Evolutionary conservation across 164 flowering plant species (phyloP).

Genomic region (Houttuynia cordata): DNA sequence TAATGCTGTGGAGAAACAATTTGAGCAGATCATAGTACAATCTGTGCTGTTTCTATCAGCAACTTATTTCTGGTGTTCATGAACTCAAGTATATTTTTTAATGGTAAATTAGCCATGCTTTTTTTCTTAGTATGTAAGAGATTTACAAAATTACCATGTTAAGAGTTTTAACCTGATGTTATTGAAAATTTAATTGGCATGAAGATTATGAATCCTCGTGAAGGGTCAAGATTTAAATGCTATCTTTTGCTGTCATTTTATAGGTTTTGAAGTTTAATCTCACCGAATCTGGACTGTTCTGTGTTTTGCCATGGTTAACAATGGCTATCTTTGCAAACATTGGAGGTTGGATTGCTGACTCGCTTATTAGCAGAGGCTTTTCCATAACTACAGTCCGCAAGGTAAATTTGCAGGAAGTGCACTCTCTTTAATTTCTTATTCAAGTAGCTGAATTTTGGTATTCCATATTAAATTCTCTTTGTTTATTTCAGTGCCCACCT

Average conservation of each 20-base stretch:
- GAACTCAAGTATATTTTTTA: too few species aligned
- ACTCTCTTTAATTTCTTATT: neutral
- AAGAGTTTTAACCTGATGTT: too few species aligned
- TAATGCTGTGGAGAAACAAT: too few species aligned
- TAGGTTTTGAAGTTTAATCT: constrained; percentile 99
- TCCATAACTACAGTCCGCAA: constrained; percentile 87
- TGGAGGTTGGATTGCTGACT: constrained; percentile 99
- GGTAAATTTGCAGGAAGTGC: constrained; percentile 29
- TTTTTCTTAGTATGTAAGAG: too few species aligned
- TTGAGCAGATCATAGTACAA: too few species aligned
- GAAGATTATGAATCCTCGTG: neutral
- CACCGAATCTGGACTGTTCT: constrained; percentile 87
- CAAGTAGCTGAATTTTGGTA: neutral
- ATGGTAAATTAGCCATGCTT: too few species aligned
- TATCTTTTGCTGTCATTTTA: neutral
- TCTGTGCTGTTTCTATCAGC: too few species aligned
- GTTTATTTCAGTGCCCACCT: too few species aligned
- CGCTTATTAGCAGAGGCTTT: constrained; percentile 86
- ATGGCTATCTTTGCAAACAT: constrained; percentile 97
- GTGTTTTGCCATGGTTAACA: constrained; percentile 97
- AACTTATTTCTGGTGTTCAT: too few species aligned
- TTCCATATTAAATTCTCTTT: neutral
- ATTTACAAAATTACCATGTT: too few species aligned
- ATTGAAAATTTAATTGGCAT: too few species aligned
- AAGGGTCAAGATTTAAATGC: neutral